phyloP scores from a whole-genome alignment of 1,284 basidiomycete species.

The Sutorius eximius region DNA sequence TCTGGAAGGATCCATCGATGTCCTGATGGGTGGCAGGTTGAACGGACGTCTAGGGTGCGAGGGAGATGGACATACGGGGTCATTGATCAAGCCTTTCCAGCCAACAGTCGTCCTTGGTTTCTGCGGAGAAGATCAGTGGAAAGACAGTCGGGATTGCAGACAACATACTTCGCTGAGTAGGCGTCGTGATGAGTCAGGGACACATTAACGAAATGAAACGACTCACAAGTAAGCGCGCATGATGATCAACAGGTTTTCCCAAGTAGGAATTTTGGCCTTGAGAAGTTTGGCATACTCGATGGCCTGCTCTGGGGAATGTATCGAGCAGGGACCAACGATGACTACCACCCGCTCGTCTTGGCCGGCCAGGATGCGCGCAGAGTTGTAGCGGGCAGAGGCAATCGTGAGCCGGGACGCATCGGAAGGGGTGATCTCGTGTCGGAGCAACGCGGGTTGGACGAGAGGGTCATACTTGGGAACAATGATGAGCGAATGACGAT shows the following conservation, averaged over 20 bases:
- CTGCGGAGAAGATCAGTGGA: conserved; percentile 34
- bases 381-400: conserved; percentile 73
- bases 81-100: conserved; percentile 88
- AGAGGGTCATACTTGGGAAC: conserved; percentile 82
- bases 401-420: conserved; percentile 66
- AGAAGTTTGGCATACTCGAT: conserved; percentile 86
- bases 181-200: conserved; percentile 2
- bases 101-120: conserved; percentile 88
- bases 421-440: conserved; percentile 76
- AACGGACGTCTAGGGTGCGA: not conserved
- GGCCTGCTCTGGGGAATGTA: conserved; percentile 88
- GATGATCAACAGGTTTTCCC: conserved; percentile 84
- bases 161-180: conserved; percentile 44
- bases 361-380: conserved; percentile 79
- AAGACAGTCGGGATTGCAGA: not conserved
- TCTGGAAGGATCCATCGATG: conserved; percentile 92
- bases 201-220: conserved; percentile 2
- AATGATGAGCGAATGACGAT: not conserved
- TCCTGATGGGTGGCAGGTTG: conserved; percentile 40
- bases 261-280: conserved; percentile 65
- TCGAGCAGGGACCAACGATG: conserved; percentile 94
- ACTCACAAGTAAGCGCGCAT: conserved; percentile 96
- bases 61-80: conserved; percentile 49
- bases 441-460: conserved; percentile 85
- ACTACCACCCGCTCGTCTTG: conserved; percentile 86